These are phyloP conservation scores for Phytophthora nicotianae DNA, from an alignment of 352 stramenopile species.

Conservation along the genomic window DNA sequence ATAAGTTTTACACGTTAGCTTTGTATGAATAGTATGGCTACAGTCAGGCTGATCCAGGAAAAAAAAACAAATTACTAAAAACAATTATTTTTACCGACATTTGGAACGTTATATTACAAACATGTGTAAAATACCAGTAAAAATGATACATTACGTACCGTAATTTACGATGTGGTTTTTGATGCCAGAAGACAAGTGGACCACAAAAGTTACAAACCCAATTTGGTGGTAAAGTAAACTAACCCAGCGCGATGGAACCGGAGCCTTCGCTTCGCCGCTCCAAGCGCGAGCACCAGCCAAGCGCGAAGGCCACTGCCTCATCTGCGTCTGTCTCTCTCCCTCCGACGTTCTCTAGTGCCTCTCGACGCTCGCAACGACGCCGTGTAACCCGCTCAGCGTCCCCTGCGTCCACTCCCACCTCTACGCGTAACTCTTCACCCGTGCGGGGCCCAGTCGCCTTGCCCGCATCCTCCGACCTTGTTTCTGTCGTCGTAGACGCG, in stretches of 20 bases:
- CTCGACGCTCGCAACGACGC: slow-evolving; percentile 36
- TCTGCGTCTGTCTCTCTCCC: not conserved
- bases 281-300: slow-evolving; percentile 41
- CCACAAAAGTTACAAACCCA: no score
- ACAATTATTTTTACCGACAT: no score
- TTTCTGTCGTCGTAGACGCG: not conserved
- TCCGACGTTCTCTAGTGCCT: not conserved
- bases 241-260: slow-evolving; percentile 11
- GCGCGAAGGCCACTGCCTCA: slow-evolving; percentile 16
- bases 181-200: no score
- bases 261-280: slow-evolving; percentile 33
- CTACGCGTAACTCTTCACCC: slow-evolving; percentile 16
- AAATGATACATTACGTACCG: no score
- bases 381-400: slow-evolving; percentile 14
- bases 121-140: no score
- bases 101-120: no score
- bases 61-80: no score
- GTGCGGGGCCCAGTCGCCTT: slow-evolving; percentile 1
- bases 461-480: slow-evolving; percentile 4
- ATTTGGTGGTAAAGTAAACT: no score
- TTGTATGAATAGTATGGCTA: no score
- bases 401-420: slow-evolving; percentile 5
- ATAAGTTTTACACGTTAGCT: no score
- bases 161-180: no score
- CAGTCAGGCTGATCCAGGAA: no score